Conservation (phyloP, 768 basidiomycete species). For the Psilocybe sp. region DNA sequence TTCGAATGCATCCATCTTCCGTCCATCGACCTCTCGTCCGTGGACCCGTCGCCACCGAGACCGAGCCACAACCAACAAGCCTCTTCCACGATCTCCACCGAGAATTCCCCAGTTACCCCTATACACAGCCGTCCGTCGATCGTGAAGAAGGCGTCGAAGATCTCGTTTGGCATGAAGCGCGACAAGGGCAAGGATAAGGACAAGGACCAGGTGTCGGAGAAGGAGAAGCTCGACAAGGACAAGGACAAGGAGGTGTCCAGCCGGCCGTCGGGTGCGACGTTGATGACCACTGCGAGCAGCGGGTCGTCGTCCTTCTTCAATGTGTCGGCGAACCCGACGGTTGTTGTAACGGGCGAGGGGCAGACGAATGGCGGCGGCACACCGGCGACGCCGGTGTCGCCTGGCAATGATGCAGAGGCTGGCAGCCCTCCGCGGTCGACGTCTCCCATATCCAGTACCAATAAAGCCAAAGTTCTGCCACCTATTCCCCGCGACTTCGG, state of each 20-base stretch:
- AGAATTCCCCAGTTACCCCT: constrained; percentile 36
- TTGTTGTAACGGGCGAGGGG: constrained; percentile 16
- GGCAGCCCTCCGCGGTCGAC: constrained; percentile 34
- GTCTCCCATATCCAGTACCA: constrained; percentile 44
- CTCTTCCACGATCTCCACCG: constrained; percentile 40
- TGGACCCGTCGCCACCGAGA: constrained; percentile 3
- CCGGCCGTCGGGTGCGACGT: constrained; percentile 42
- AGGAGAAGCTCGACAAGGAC: constrained; percentile 39
- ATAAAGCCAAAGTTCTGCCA: constrained; percentile 65
- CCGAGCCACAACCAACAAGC: constrained; percentile 32
- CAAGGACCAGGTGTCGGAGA: constrained; percentile 41
- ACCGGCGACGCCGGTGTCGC: constrained; percentile 10
- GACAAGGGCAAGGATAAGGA: constrained; percentile 54
- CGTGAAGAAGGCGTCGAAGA: constrained; percentile 72
- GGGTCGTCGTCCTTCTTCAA: constrained; percentile 88
- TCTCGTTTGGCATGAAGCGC: constrained; percentile 67
- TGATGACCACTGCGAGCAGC: constrained; percentile 68
- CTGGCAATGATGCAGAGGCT: constrained; percentile 21
- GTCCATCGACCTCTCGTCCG: constrained; percentile 85
- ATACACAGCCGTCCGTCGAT: constrained; percentile 47
- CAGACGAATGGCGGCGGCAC: constrained; percentile 23
- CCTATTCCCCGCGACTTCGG: constrained; percentile 77
- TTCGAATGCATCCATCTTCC: constrained; percentile 97
- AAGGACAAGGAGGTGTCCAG: constrained; percentile 29
- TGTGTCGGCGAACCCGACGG: constrained; percentile 55